A percentile compares a stretch with the other conserved stretches of the same genome.
phyloP scores from a whole-genome alignment of 495 filamentous ascomycete genomes.

The Penicillium samsonianum region DNA sequence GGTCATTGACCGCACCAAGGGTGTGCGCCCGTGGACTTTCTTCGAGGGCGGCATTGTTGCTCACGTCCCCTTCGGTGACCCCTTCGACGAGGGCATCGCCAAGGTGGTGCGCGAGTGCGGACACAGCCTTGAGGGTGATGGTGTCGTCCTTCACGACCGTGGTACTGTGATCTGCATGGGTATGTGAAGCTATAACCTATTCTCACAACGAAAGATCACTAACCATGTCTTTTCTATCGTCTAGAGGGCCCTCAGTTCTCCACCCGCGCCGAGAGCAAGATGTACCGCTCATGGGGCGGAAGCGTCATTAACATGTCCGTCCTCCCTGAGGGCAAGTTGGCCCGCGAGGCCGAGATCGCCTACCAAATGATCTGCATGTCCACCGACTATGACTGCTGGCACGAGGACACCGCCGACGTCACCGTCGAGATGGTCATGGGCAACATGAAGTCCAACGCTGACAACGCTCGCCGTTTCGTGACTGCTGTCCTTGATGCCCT shows the following conservation, averaged over 20 bases:
- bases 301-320: slow-evolving; percentile 96
- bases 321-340: slow-evolving; percentile 95
- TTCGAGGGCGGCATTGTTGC: slow-evolving; percentile 93
- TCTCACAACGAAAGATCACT: background rate
- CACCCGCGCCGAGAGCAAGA: slow-evolving; percentile 91
- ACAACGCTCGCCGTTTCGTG: slow-evolving; percentile 82
- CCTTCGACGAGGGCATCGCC: slow-evolving; percentile 80
- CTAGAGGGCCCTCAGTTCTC: slow-evolving; percentile 92
- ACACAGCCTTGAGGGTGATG: slow-evolving; percentile 73
- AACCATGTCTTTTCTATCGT: slow-evolving; percentile 8
- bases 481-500: slow-evolving; percentile 86
- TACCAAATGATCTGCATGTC: slow-evolving; percentile 99
- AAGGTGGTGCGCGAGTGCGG: slow-evolving; percentile 70
- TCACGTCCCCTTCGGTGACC: slow-evolving; percentile 93
- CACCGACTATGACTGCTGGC: slow-evolving; percentile 99
- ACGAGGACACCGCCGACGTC: slow-evolving; percentile 69
- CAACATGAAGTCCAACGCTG: slow-evolving; percentile 88
- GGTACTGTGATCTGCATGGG: slow-evolving; percentile 91
- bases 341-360: slow-evolving; percentile 90
- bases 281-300: slow-evolving; percentile 92
- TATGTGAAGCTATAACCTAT: slow-evolving; percentile 42
- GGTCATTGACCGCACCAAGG: slow-evolving; percentile 97
- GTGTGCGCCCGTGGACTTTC: slow-evolving; percentile 87
- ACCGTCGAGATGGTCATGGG: slow-evolving; percentile 97
- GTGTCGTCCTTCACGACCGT: slow-evolving; percentile 71